Evolutionary conservation across 768 basidiomycete species (phyloP).

Genomic region (Suillus discolor): DNA sequence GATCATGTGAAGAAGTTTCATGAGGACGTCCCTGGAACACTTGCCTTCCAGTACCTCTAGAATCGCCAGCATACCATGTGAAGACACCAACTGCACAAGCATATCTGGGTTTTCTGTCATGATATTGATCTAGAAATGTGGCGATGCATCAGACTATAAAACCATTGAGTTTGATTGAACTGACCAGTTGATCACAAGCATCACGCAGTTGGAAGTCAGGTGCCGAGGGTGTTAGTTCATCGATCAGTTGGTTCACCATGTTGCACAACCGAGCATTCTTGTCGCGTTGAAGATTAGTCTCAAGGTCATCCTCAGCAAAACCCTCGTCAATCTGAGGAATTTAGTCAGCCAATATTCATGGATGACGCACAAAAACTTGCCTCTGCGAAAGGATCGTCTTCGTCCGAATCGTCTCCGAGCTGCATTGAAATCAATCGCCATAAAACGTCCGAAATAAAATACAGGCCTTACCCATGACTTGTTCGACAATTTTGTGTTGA

Average conservation of each 20-base stretch:
- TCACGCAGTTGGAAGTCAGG: slow-evolving; percentile 83
- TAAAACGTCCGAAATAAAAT: background rate
- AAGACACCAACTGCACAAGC: slow-evolving; percentile 83
- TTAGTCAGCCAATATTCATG: slow-evolving; percentile 11
- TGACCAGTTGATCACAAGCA: slow-evolving; percentile 85
- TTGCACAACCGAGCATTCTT: slow-evolving; percentile 88
- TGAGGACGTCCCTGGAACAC: slow-evolving; percentile 81
- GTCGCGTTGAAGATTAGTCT: slow-evolving; percentile 90
- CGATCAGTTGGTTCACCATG: slow-evolving; percentile 82
- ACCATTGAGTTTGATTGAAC: slow-evolving; percentile 22
- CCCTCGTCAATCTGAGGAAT: slow-evolving; percentile 81
- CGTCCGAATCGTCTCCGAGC: slow-evolving; percentile 84
- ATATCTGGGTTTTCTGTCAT: slow-evolving; percentile 83
- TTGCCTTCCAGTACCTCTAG: slow-evolving; percentile 90
- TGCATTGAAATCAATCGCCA: slow-evolving; percentile 26
- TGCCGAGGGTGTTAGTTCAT: slow-evolving; percentile 79
- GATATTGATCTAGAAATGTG: slow-evolving; percentile 60
- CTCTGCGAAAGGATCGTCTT: slow-evolving; percentile 97
- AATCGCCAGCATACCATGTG: slow-evolving; percentile 94
- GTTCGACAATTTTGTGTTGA: slow-evolving; percentile 85
- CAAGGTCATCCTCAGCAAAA: slow-evolving; percentile 88
- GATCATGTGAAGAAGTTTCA: slow-evolving; percentile 85
- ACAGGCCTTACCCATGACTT: slow-evolving; percentile 75
- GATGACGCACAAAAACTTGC: slow-evolving; percentile 37
- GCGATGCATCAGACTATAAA: slow-evolving; percentile 7